Evolutionary conservation across 305 asterid species (phyloP).

Genomic region (Stenogyne calaminthoides): DNA sequence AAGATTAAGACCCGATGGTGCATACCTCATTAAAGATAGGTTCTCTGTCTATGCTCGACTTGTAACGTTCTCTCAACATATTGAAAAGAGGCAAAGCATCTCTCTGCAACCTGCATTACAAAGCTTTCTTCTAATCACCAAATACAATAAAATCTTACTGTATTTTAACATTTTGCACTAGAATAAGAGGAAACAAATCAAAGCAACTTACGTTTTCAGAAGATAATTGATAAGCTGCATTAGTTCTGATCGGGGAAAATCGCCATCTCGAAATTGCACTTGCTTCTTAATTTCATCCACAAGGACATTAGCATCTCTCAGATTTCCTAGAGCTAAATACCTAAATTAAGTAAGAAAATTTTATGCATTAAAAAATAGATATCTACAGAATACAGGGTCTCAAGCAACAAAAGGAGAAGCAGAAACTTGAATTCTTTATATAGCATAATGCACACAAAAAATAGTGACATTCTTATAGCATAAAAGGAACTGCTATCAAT

Average conservation of each 20-base stretch:
- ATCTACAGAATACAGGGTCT: background rate
- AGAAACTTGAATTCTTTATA: background rate
- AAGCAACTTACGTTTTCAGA: slow-evolving; percentile 68
- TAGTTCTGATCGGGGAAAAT: slow-evolving; percentile 73
- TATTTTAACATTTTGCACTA: background rate
- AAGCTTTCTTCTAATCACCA: slow-evolving; percentile 11
- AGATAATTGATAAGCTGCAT: slow-evolving; percentile 78
- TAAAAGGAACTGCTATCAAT: background rate
- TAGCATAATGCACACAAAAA: background rate
- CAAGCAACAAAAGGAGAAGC: slow-evolving; percentile 23
- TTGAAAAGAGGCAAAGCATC: slow-evolving; percentile 92
- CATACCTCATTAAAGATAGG: slow-evolving; percentile 69
- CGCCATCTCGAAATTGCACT: slow-evolving; percentile 56
- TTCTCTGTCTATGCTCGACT: slow-evolving; percentile 66
- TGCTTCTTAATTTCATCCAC: slow-evolving; percentile 79
- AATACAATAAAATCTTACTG: background rate
- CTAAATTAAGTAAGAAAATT: slow-evolving; percentile 34
- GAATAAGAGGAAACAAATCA: slow-evolving; percentile 23
- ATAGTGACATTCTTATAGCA: background rate
- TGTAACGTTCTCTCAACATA: slow-evolving; percentile 76
- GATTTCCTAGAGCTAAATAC: slow-evolving; percentile 85
- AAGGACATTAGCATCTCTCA: slow-evolving; percentile 88
- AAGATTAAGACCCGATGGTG: slow-evolving; percentile 22
- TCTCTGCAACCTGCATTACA: slow-evolving; percentile 76
- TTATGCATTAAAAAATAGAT: slow-evolving; percentile 11